Evolutionary conservation across 306 rosid species (phyloP).

Genomic region (Echinosophora koreensis): DNA sequence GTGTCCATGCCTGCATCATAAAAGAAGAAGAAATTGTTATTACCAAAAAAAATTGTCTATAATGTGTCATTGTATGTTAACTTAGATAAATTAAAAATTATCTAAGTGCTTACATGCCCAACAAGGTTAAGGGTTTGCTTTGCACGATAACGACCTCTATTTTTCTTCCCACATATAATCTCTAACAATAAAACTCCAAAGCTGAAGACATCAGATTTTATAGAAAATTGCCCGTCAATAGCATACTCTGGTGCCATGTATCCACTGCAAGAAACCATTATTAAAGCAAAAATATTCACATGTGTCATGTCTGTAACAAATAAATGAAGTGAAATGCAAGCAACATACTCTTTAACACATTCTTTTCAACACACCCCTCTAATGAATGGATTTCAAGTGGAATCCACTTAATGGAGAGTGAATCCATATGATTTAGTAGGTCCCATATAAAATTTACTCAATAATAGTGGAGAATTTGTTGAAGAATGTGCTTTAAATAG

Average conservation of each 20-base stretch:
- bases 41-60: neutral
- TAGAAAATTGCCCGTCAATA: slow-evolving; percentile 45
- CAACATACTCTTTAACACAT: too few relatives aligned
- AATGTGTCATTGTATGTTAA: neutral
- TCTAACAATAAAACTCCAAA: slow-evolving; percentile 48
- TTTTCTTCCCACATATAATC: slow-evolving; percentile 51
- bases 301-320: too few relatives aligned
- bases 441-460: too few relatives aligned
- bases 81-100: neutral
- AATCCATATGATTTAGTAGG: too few relatives aligned
- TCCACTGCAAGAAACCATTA: slow-evolving; percentile 13
- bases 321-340: too few relatives aligned
- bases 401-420: too few relatives aligned
- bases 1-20: slow-evolving; percentile 51
- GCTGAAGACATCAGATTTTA: slow-evolving; percentile 16
- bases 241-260: slow-evolving; percentile 53
- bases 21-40: neutral
- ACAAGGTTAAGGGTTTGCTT: slow-evolving; percentile 47
- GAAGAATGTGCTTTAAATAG: too few relatives aligned
- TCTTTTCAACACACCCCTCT: too few relatives aligned
- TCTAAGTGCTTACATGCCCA: slow-evolving; percentile 44
- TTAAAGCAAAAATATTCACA: neutral
- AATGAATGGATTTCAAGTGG: too few relatives aligned
- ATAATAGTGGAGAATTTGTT: too few relatives aligned
- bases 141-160: slow-evolving; percentile 44